A percentile compares a stretch with the other conserved stretches of the same genome.
Conservation (phyloP, 805 yeast genomes). For the Teunomyces cretensis region DNA sequence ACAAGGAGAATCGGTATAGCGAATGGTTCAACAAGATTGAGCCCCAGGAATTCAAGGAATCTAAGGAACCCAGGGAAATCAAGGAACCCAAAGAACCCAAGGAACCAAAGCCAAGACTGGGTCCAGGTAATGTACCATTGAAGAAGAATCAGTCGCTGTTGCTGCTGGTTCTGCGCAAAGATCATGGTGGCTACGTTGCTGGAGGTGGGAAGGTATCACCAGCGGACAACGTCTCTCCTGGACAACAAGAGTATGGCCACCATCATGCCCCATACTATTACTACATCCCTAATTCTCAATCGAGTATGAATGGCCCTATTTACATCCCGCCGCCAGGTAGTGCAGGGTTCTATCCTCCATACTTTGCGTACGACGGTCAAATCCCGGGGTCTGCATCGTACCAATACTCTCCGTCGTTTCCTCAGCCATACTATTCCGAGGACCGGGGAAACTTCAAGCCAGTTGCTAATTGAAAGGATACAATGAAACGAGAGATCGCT, state of each 20-base stretch:
- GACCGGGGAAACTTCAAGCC: background rate
- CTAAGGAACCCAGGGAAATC: background rate
- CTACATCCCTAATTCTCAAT: conserved; percentile 20
- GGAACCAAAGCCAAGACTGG: no score
- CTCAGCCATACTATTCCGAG: conserved; percentile 14
- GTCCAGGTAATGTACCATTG: background rate
- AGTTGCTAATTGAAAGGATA: background rate
- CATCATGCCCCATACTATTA: conserved; percentile 15
- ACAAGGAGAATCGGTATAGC: conserved; percentile 1
- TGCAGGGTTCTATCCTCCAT: conserved; percentile 25
- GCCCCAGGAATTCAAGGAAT: background rate
- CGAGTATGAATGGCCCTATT: conserved; percentile 12
- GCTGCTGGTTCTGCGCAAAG: background rate
- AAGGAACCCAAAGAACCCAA: no score
- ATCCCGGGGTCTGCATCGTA: conserved; percentile 15
- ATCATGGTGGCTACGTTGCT: background rate
- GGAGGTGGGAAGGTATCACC: background rate
- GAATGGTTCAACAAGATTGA: conserved; percentile 3
- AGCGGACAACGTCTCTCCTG: background rate
- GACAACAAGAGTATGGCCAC: background rate
- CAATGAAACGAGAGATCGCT: no score
- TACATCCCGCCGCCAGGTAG: conserved; percentile 15
- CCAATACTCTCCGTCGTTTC: conserved; percentile 5
- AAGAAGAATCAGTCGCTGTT: background rate
- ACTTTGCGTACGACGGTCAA: conserved; percentile 20